Conservation (phyloP, 1,284 basidiomycete species). For the Apiotrichum sp. region DNA sequence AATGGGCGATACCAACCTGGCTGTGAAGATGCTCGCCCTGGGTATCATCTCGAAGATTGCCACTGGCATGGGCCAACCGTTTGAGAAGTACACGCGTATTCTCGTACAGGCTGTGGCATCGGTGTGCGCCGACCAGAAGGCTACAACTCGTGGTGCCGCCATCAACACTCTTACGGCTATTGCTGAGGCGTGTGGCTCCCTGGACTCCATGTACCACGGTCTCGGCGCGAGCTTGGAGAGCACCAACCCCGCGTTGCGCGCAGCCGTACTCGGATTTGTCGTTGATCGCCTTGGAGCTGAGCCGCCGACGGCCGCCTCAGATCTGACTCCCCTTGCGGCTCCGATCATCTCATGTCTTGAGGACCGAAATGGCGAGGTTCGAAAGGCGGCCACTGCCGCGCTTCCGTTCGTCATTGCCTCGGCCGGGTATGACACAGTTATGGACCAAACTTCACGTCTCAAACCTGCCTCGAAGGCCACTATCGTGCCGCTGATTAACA, state of each 20-base stretch:
- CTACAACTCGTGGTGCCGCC: slow-evolving; percentile 72
- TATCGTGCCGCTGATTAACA: slow-evolving; percentile 80
- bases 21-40: slow-evolving; percentile 82
- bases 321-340: slow-evolving; percentile 65
- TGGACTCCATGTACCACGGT: slow-evolving; percentile 74
- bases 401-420: slow-evolving; percentile 71
- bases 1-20: slow-evolving; percentile 87
- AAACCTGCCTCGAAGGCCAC: slow-evolving; percentile 87
- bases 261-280: slow-evolving; percentile 79
- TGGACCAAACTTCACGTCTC: slow-evolving; percentile 76
- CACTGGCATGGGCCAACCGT: slow-evolving; percentile 87
- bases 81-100: slow-evolving; percentile 79
- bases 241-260: slow-evolving; percentile 81
- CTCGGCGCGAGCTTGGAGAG: slow-evolving; percentile 75
- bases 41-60: slow-evolving; percentile 87
- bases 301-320: slow-evolving; percentile 54
- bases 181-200: slow-evolving; percentile 71
- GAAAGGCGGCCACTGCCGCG: slow-evolving; percentile 80
- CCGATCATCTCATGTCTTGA: slow-evolving; percentile 79
- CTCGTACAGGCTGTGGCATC: slow-evolving; percentile 72
- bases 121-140: slow-evolving; percentile 90
- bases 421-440: slow-evolving; percentile 76
- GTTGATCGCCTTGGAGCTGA: slow-evolving; percentile 46
- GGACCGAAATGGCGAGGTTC: slow-evolving; percentile 84
- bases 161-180: slow-evolving; percentile 75